Base-by-base conservation (phyloP, 306 rosid genomes). In the Aeschynomene evenia region DNA sequence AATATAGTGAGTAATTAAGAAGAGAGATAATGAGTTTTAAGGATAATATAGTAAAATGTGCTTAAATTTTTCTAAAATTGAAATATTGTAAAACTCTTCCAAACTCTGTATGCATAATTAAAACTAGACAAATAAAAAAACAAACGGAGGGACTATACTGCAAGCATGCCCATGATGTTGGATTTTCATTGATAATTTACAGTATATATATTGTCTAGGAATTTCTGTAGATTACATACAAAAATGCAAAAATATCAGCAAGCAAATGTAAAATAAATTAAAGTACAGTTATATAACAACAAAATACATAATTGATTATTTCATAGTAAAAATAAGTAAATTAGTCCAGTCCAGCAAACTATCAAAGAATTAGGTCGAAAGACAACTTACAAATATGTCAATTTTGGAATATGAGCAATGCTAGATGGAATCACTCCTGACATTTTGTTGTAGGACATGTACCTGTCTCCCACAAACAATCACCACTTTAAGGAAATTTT, bases 391-490 rank as follows among this genome's bases (percentile, higher is more conserved):
- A 95, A 73, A 82, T 95, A 87, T 16, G 92, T 95, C 70, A 95
- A 81, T 72, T 83, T 89, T 26, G 92, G 97, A 69, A 95, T 87
- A 55, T 81, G 95, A 31, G 96, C 94, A 70, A 95, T 15, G 78
- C 80, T 88, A 49, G 96, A 76, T 78, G 99, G 99, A 77, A 95
- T 78, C 39, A 83, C 77, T 74, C 99, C 99, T 23, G 97, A 77
- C 95, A 95, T 95, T 82, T 95, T 95, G 81, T 95, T 95, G 86
- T 83, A 67, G 24, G 99, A 95, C 19, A 95, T 86, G 79, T 89
- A 95, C 91, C 99, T 95, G 89, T 57, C 45, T 61, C 72, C 66
- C 75, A 55, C 75, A 77, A 74, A 59, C 66, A 67, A 60, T 16
- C 76, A 73, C 53, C 53, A 54, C 1, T 28, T 61, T 21, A 75